Evolutionary conservation across 345 rosid species (phyloP), one percentile per base, ranked within the genome.

Genomic region (Noccaea caerulescens): DNA sequence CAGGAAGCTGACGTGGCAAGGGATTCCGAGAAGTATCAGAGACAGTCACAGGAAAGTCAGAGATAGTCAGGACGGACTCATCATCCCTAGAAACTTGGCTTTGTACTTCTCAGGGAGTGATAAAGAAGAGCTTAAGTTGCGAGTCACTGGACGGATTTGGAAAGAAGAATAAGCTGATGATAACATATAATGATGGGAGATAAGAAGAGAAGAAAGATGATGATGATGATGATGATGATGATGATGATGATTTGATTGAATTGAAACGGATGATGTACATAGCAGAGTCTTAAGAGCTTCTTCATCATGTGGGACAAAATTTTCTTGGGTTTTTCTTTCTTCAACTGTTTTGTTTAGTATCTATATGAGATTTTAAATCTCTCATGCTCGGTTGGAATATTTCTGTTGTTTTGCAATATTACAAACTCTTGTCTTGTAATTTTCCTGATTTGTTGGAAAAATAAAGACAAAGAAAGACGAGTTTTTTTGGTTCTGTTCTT

Each of bases 41-140:
- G 97, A 90, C 67, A 87, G 97, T 76, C 95, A 90, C 71, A 77
- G 82, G 82, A 93, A 88, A 82, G 95, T 93, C 44, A 86, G 95
- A 0, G 98, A 90, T 75, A 88, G 96, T 80, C 89, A 82, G 41
- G 95, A 90, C 7, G 97, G 96, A 11, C 90, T 92, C 10, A 84
- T 90, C 37, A 87, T 92, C 58, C 91, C 87, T 43, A 81, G 90
- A 71, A 93, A 83, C 73, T 43, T 90, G 84, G 98, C 97, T 20
- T 88, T 92, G 39, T 90, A 81, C 82, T 93, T 93, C 73, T 93
- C 95, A 0, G 90, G 91, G 1, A 87, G 87, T n/a, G 95, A 88
- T 52, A 86, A 87, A 79, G 82, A 83, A 55, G 98, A 93, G 72
- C 90, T 93, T 63, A 90, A 90, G 84, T 63, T 92, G 76, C 80